A percentile compares a stretch with the other conserved stretches of the same genome.
Evolutionary conservation across 805 yeast genomes (phyloP).

Genomic region (Ogataea nitratoaversa): DNA sequence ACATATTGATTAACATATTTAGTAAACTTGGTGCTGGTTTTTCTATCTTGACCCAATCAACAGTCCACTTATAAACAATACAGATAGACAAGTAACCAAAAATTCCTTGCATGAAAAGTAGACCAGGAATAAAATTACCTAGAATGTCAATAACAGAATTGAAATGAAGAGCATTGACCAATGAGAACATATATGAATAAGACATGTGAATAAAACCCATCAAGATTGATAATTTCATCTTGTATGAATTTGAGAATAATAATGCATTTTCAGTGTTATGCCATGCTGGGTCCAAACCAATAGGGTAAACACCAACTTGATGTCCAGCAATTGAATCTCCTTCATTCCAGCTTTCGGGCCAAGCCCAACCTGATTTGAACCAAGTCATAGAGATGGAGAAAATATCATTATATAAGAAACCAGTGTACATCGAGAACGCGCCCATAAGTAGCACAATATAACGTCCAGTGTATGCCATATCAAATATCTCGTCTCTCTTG

Average conservation of each 20-base stretch:
- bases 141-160: slow-evolving; percentile 58
- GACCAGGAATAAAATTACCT: slow-evolving; percentile 72
- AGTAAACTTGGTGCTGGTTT: slow-evolving; percentile 69
- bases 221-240: slow-evolving; percentile 70
- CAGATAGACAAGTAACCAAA: slow-evolving; percentile 68
- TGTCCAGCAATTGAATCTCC: slow-evolving; percentile 47
- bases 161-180: slow-evolving; percentile 57
- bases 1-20: slow-evolving; percentile 74
- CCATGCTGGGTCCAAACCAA: slow-evolving; percentile 73
- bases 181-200: slow-evolving; percentile 63
- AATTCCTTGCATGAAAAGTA: slow-evolving; percentile 70
- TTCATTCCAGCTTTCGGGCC: slow-evolving; percentile 50
- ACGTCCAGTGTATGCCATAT: slow-evolving; percentile 71
- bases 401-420: slow-evolving; percentile 66
- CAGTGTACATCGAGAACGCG: slow-evolving; percentile 67
- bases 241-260: slow-evolving; percentile 66
- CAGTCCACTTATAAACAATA: slow-evolving; percentile 70
- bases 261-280: slow-evolving; percentile 75
- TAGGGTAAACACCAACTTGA: slow-evolving; percentile 48
- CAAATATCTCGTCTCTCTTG: slow-evolving; percentile 69
- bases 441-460: slow-evolving; percentile 72
- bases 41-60: slow-evolving; percentile 61
- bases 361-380: slow-evolving; percentile 68
- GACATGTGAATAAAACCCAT: slow-evolving; percentile 78
- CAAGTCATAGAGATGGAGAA: slow-evolving; percentile 66